Base-by-base conservation (phyloP, 2,329 filamentous ascomycete genomes). In the Calonectria pseudoturangicola region DNA sequence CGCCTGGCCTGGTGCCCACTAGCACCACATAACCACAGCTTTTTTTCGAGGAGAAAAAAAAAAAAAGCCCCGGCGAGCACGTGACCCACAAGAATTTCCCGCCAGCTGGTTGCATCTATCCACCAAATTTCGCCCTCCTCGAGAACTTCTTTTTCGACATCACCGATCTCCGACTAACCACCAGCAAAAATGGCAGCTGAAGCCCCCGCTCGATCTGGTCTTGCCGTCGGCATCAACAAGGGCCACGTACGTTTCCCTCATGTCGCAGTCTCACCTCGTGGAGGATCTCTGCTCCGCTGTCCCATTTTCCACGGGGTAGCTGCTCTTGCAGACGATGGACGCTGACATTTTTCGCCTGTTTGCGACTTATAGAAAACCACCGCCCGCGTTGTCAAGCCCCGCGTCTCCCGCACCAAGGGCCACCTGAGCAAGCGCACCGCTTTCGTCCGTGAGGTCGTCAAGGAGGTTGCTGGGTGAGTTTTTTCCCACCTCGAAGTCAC, bases 381-480 rank as follows among this genome's bases (percentile, higher is more conserved):
- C 82, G 86, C 92, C 82, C 92, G 95, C 85, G 93, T 93, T 84
- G 87, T 88, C 86, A 96, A 95, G 91, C 91, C 92, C 84, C 92
- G 93, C 83, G 91, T 96, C 83, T 94, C 93, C 84, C 90, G 93
- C 82, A 96, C 93, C 90, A 98, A 98, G 92, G 97, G 97, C 82
- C 94, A 97, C 89, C 90, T 98, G 85, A 97, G 94, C 90, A 98
- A 98, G 93, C 93, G 96, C 85, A 98, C 97, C 82, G 93, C 94
- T 83, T 98, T 99, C 89, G 96, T 98, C 82, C 92, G 97, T 83
- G 96, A 98, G 85, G 93, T 99, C 86, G 95, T 98, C 87, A 98
- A 97, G 92, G 97, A 99, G 91, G 97, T 98, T 87, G 93, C 96
- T 88, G 97, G 94, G 94, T 95, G 92, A 84, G 93, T 36, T 45